phyloP scores from a whole-genome alignment of 148 eudicot genomes.

The Spergularia marina region DNA sequence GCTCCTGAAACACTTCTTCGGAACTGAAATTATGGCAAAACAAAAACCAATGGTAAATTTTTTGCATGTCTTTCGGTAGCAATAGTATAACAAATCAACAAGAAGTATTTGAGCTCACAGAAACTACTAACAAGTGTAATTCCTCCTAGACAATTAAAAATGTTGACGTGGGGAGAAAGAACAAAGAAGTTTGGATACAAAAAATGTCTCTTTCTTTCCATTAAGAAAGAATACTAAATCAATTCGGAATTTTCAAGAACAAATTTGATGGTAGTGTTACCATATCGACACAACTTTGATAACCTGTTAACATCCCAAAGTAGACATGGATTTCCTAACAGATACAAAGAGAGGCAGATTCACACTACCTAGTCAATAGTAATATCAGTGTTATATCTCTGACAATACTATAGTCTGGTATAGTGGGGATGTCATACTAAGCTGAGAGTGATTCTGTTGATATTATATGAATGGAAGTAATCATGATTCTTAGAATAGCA shows the following conservation, averaged over 20 bases:
- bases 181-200: too few relatives aligned
- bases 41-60: neutral
- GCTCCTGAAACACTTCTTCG: conserved; percentile 10
- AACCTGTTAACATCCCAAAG: neutral
- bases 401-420: neutral
- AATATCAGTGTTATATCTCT: neutral
- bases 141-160: too few relatives aligned
- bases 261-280: neutral
- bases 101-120: neutral
- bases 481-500: neutral
- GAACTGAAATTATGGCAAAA: conserved; percentile 17
- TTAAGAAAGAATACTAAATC: neutral
- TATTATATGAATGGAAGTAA: neutral
- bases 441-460: neutral
- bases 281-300: neutral
- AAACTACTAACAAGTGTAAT: neutral
- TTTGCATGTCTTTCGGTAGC: neutral
- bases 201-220: too few relatives aligned
- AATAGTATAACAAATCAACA: neutral
- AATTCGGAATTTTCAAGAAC: neutral
- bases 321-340: neutral
- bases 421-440: conserved; percentile 6
- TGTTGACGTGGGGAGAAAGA: too few relatives aligned
- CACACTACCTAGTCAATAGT: conserved; percentile 1
- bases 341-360: neutral